phyloP scores from a whole-genome alignment of 176 grass and related monocot species.

The Avena eriantha region DNA sequence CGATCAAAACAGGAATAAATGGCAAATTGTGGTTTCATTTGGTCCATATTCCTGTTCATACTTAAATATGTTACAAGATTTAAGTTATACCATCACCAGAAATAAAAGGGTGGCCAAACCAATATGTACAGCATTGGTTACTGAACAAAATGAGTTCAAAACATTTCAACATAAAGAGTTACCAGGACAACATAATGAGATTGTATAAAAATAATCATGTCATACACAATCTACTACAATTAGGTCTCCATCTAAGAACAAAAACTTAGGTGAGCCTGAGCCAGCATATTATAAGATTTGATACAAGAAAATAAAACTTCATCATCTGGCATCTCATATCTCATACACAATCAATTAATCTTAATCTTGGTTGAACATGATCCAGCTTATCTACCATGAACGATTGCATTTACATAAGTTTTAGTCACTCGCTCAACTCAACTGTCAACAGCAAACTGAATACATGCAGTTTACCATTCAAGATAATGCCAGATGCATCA shows the following conservation, averaged over 20 bases:
- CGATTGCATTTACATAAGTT: slow-evolving; percentile 7
- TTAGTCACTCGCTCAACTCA: background rate
- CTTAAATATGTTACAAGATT: background rate
- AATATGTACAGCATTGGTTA: background rate
- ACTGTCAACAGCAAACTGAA: slow-evolving; percentile 17
- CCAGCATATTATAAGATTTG: slow-evolving; percentile 10
- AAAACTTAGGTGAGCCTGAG: slow-evolving; percentile 11
- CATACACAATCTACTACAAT: slow-evolving; percentile 17
- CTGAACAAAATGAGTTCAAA: slow-evolving; percentile 9
- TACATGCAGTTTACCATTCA: slow-evolving; percentile 2
- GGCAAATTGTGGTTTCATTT: slow-evolving; percentile 7
- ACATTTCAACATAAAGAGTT: slow-evolving; percentile 3
- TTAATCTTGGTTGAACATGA: slow-evolving; percentile 4
- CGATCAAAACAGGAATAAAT: slow-evolving; percentile 4
- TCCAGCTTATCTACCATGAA: background rate
- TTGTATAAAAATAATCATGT: background rate
- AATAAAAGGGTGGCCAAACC: slow-evolving; percentile 30
- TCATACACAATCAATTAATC: background rate
- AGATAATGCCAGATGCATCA: background rate
- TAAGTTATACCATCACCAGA: background rate
- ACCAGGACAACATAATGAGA: background rate
- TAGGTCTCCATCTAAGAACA: background rate
- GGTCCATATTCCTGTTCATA: background rate
- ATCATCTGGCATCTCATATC: slow-evolving; percentile 10
- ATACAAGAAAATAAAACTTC: background rate